Evolutionary conservation across 1,139 yeast genomes (phyloP).

Genomic region (Geotrichum siamense): DNA sequence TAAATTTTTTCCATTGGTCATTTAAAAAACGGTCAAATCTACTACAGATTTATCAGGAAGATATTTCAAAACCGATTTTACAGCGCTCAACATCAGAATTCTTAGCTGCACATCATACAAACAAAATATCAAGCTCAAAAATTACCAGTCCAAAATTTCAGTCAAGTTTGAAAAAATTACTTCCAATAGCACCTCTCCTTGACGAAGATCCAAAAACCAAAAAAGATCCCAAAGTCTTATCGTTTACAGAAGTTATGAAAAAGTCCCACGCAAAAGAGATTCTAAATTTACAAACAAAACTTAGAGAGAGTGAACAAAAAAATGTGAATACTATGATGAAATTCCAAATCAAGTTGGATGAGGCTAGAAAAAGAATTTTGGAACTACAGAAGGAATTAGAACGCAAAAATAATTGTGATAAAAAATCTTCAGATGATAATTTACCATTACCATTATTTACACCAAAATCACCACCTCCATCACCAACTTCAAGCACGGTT

Average conservation of each 20-base stretch:
- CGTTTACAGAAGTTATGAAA: too few species aligned
- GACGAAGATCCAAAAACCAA: too few species aligned
- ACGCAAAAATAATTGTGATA: neutral
- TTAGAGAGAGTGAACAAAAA: constrained; percentile 27
- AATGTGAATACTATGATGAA: constrained; percentile 26
- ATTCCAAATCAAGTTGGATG: constrained; percentile 29
- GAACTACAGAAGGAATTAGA: constrained; percentile 25
- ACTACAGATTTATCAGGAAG: too few species aligned
- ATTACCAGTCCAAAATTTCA: too few species aligned
- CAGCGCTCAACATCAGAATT: constrained; percentile 17
- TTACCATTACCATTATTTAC: neutral
- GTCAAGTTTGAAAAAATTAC: too few species aligned
- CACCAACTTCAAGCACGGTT: too few species aligned
- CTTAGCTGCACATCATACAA: constrained; percentile 6
- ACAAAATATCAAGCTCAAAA: neutral
- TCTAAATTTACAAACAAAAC: constrained; percentile 21
- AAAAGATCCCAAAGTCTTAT: too few species aligned
- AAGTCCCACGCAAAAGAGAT: constrained; percentile 1
- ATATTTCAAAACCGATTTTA: constrained; percentile 18
- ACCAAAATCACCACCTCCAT: neutral
- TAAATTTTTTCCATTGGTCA: too few species aligned
- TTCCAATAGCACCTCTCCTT: neutral
- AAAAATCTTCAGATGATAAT: neutral
- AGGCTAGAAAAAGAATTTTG: constrained; percentile 25
- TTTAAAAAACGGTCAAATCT: too few species aligned